A percentile compares a stretch with the other conserved stretches of the same genome.
Evolutionary conservation across 352 stramenopile genomes (phyloP).

Genomic region (Phytophthora foliorum): DNA sequence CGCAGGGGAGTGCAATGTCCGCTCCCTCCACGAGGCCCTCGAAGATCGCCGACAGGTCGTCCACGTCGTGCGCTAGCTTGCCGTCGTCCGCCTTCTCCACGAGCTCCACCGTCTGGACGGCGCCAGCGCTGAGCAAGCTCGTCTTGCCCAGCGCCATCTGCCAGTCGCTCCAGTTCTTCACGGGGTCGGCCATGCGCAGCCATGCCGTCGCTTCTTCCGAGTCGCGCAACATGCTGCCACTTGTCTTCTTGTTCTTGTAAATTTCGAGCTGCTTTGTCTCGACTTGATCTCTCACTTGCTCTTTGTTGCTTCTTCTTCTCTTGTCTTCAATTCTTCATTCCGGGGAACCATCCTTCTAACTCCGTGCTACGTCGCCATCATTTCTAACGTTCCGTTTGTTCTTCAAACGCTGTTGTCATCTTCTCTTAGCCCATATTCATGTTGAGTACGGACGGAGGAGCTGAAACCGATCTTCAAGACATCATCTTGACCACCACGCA

Average conservation of each 20-base stretch:
- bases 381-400: constrained; percentile 81
- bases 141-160: constrained; percentile 54
- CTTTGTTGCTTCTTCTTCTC: constrained; percentile 65
- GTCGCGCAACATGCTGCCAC: constrained; percentile 68
- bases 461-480: constrained; percentile 71
- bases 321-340: constrained; percentile 84
- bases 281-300: constrained; percentile 54
- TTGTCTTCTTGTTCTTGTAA: constrained; percentile 42
- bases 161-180: constrained; percentile 64
- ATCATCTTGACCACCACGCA: constrained; percentile 81
- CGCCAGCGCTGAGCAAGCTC: constrained; percentile 31
- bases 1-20: constrained; percentile 68
- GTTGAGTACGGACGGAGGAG: constrained; percentile 72
- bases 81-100: constrained; percentile 78
- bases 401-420: constrained; percentile 65
- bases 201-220: constrained; percentile 66
- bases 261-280: constrained; percentile 49
- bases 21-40: constrained; percentile 73
- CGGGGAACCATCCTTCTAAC: constrained; percentile 88
- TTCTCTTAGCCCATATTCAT: constrained; percentile 66
- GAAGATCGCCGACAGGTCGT: constrained; percentile 81
- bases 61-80: constrained; percentile 79
- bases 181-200: constrained; percentile 57
- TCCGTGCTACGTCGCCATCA: constrained; percentile 77
- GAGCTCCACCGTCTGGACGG: constrained; percentile 39